phyloP scores from a whole-genome alignment of 2,329 filamentous ascomycete genomes.

The Phyllosticta paracitricarpa region DNA sequence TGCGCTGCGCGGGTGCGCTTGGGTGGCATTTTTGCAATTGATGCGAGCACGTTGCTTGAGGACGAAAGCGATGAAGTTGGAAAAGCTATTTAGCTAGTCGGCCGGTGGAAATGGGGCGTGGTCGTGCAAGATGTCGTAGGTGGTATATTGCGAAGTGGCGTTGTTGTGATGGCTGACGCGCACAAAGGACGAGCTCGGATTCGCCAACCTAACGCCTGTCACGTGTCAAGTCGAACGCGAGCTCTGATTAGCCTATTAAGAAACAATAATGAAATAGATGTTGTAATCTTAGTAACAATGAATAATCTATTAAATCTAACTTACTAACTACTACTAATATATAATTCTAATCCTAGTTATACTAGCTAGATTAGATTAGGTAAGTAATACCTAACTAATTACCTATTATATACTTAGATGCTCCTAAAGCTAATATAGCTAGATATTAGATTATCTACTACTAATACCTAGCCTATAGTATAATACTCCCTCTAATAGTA shows the following conservation, averaged over 20 bases:
- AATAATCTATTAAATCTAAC: too few relatives aligned
- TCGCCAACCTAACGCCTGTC: neutral
- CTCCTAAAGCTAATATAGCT: too few relatives aligned
- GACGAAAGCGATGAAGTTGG: neutral
- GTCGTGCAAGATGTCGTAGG: neutral
- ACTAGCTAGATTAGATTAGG: too few relatives aligned
- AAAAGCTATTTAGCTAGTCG: neutral
- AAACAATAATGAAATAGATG: too few relatives aligned
- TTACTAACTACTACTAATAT: too few relatives aligned
- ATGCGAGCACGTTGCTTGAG: neutral
- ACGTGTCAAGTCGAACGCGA: neutral
- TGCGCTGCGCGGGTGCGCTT: slow-evolving; percentile 11
- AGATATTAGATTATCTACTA: too few relatives aligned
- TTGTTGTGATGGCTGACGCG: neutral
- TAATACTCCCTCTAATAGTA: too few relatives aligned
- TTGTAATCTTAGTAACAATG: too few relatives aligned
- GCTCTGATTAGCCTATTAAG: neutral
- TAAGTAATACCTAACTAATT: too few relatives aligned
- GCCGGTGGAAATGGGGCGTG: neutral
- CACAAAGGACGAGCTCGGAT: neutral
- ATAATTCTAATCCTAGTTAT: too few relatives aligned
- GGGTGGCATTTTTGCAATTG: neutral
- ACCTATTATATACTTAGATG: too few relatives aligned
- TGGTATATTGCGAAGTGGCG: neutral
- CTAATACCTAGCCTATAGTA: too few relatives aligned